phyloP scores from a whole-genome alignment of 2,329 filamentous ascomycete genomes.

The Magnaporthiopsis poae region DNA sequence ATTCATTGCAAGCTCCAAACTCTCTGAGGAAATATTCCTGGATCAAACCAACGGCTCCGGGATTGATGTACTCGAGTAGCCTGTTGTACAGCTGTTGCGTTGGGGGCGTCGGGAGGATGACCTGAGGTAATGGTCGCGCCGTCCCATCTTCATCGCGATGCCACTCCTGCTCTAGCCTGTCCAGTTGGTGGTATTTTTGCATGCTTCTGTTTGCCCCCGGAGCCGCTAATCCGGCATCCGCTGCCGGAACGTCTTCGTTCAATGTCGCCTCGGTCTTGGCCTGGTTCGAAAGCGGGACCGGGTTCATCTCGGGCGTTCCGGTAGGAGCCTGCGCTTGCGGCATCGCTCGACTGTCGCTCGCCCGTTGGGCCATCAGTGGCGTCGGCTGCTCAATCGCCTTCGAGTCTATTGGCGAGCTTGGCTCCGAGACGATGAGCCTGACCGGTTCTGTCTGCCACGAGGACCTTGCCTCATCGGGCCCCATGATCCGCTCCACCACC shows the following conservation, averaged over 20 bases:
- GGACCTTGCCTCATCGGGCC: too few species aligned
- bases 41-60: too few species aligned
- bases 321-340: too few species aligned
- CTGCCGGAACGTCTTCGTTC: background rate
- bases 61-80: too few species aligned
- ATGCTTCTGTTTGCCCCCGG: background rate
- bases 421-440: background rate
- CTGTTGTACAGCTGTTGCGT: too few species aligned
- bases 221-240: background rate
- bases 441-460: background rate
- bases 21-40: too few species aligned
- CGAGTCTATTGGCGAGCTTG: background rate
- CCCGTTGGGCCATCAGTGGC: background rate
- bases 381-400: background rate
- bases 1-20: too few species aligned
- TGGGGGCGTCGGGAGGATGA: too few species aligned
- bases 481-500: background rate
- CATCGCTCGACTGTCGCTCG: background rate
- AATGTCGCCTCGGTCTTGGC: too few species aligned
- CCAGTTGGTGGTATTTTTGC: background rate
- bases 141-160: background rate
- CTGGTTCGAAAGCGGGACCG: too few species aligned
- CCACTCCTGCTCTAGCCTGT: background rate
- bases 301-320: too few species aligned
- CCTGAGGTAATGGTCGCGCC: too few species aligned